Conservation (phyloP, 371 early-diverging fungal genomes). For the Zychaea mexicana region DNA sequence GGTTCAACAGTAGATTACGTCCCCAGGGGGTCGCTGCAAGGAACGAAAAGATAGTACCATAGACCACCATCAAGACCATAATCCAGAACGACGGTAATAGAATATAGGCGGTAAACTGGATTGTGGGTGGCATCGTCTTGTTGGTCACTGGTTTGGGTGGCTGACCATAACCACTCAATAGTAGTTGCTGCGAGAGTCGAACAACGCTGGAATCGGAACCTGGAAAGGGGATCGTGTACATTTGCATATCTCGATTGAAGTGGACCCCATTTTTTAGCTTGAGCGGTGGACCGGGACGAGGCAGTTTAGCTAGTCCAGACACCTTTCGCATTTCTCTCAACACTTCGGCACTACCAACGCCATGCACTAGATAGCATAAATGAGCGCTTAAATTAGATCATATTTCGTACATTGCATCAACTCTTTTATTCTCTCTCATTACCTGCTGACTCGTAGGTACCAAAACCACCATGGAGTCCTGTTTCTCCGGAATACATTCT, state of each 20-base stretch:
- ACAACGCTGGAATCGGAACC: constrained; percentile 65
- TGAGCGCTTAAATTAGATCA: no score
- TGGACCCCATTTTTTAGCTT: constrained; percentile 39
- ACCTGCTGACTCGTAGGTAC: constrained; percentile 65
- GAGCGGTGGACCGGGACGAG: constrained; percentile 44
- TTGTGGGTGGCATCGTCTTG: constrained; percentile 44
- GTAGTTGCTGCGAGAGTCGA: constrained; percentile 58
- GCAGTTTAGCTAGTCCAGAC: constrained; percentile 48
- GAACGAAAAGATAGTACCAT: constrained; percentile 48
- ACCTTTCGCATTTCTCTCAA: constrained; percentile 58
- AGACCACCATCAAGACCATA: constrained; percentile 35
- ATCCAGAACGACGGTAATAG: constrained; percentile 53
- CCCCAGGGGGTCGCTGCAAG: constrained; percentile 58
- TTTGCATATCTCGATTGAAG: constrained; percentile 48
- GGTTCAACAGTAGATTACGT: constrained; percentile 55
- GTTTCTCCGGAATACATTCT: constrained; percentile 47
- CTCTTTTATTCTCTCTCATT: constrained; percentile 4
- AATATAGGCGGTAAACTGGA: constrained; percentile 65
- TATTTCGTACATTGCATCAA: not conserved
- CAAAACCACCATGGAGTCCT: constrained; percentile 60
- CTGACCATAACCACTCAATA: constrained; percentile 36
- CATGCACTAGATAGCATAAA: constrained; percentile 53
- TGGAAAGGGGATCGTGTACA: constrained; percentile 60
- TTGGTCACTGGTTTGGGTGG: constrained; percentile 20
- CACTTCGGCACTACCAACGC: constrained; percentile 52